Evolutionary conservation across 2,329 filamentous ascomycete genomes (phyloP).

Genomic region (Alternaria sp.): DNA sequence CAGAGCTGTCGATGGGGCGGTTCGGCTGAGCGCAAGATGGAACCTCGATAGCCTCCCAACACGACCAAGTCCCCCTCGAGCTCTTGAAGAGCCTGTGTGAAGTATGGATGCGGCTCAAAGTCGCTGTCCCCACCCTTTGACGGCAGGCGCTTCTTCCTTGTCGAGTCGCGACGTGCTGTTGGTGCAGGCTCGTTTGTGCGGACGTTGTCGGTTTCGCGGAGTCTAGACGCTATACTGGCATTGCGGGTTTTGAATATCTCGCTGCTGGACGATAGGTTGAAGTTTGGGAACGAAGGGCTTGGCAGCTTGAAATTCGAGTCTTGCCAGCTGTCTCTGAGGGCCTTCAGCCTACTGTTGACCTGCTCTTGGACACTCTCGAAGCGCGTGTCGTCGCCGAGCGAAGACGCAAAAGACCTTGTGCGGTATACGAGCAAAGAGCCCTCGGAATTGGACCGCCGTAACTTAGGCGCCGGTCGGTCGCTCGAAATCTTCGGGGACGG

Average conservation of each 20-base stretch:
- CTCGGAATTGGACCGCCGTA: constrained; percentile 74
- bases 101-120: constrained; percentile 58
- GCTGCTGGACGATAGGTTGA: constrained; percentile 47
- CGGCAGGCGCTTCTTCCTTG: constrained; percentile 16
- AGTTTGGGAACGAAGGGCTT: constrained; percentile 61
- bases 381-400: constrained; percentile 80
- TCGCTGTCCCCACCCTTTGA: constrained; percentile 26
- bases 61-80: constrained; percentile 86
- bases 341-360: constrained; percentile 88
- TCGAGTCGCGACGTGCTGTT: constrained; percentile 20
- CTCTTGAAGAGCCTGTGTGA: constrained; percentile 65
- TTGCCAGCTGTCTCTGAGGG: constrained; percentile 84
- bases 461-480: constrained; percentile 31
- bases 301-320: constrained; percentile 77
- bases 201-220: constrained; percentile 22
- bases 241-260: constrained; percentile 36
- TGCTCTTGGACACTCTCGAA: constrained; percentile 83
- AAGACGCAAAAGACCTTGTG: constrained; percentile 78
- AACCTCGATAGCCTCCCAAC: constrained; percentile 89
- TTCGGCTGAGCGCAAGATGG: constrained; percentile 82
- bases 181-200: constrained; percentile 23
- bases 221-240: constrained; percentile 17
- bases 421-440: constrained; percentile 77
- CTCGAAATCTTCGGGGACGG: constrained; percentile 10
- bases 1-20: constrained; percentile 86